Evolutionary conservation across 345 rosid genomes (phyloP).

Genomic region (Toxicodendron radicans): DNA sequence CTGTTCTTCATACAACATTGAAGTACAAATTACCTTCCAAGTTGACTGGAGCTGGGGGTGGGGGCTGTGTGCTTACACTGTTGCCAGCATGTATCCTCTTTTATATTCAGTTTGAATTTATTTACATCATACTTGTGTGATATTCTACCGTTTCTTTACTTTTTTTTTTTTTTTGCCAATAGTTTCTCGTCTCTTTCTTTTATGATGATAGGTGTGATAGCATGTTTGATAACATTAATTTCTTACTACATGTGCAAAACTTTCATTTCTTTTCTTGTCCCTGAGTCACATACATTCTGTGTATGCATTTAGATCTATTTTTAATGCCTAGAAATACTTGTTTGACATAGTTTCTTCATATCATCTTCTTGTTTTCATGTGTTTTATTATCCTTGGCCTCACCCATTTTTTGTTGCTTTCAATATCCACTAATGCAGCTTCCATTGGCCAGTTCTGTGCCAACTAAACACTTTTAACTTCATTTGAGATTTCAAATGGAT

Average conservation of each 20-base stretch:
- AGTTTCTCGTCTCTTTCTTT: not conserved
- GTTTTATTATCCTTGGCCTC: not conserved
- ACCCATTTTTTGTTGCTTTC: no score
- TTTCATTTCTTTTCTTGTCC: no score
- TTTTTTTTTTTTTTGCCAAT: not conserved
- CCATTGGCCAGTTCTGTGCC: not conserved
- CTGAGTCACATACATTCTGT: not conserved
- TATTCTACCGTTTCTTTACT: not conserved
- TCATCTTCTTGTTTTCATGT: not conserved
- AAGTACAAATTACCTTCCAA: constrained; percentile 85
- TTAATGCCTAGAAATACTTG: not conserved
- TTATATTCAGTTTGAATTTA: constrained; percentile 1
- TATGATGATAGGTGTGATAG: not conserved
- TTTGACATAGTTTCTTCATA: no score
- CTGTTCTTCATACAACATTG: constrained; percentile 65
- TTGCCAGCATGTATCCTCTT: constrained; percentile 79
- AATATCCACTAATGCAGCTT: no score
- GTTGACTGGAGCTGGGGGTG: constrained; percentile 97
- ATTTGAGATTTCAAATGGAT: not conserved
- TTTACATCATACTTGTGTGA: not conserved
- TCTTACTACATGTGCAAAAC: no score
- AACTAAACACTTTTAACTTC: not conserved
- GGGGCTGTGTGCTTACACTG: constrained; percentile 87
- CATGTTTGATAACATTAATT: no score
- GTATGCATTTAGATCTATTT: not conserved